phyloP scores from a whole-genome alignment of 164 flowering plant genomes.

The Buxus sempervirens region DNA sequence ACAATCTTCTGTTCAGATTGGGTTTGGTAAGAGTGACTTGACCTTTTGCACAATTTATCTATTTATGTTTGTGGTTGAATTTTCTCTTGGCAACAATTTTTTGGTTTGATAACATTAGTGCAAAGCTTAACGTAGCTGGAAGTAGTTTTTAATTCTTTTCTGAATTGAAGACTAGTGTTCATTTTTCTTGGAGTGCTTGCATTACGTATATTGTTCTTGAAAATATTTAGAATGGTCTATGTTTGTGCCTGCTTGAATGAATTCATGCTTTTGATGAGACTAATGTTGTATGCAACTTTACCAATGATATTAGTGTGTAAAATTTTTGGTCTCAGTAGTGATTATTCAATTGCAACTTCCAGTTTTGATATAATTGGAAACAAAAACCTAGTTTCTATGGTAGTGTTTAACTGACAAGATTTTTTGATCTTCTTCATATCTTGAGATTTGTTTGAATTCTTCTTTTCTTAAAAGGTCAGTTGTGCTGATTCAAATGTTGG shows the following conservation, averaged over 20 bases:
- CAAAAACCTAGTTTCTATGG: background rate
- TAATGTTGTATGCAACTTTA: too few species aligned
- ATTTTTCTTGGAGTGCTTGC: background rate
- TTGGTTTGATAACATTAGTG: too few species aligned
- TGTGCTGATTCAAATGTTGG: constrained; percentile 94
- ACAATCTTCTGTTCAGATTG: constrained; percentile 66
- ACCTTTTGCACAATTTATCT: background rate
- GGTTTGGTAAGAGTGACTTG: constrained; percentile 67
- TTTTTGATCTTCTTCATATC: background rate
- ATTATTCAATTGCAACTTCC: background rate
- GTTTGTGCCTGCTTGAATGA: background rate
- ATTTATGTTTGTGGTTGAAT: background rate
- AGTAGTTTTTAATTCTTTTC: background rate
- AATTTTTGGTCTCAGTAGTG: background rate
- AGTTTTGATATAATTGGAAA: background rate
- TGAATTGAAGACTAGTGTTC: background rate
- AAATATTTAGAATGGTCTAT: background rate
- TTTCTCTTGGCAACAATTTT: background rate
- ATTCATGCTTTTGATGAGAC: too few species aligned
- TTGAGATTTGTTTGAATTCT: constrained; percentile 7
- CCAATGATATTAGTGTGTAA: too few species aligned
- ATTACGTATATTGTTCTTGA: background rate
- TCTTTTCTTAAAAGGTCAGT: constrained; percentile 69
- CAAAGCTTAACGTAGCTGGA: background rate
- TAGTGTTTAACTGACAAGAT: background rate